Evolutionary conservation across 352 stramenopile species (phyloP), one percentile per base, ranked within the genome.

Genomic region (Pythium aristosporum): DNA sequence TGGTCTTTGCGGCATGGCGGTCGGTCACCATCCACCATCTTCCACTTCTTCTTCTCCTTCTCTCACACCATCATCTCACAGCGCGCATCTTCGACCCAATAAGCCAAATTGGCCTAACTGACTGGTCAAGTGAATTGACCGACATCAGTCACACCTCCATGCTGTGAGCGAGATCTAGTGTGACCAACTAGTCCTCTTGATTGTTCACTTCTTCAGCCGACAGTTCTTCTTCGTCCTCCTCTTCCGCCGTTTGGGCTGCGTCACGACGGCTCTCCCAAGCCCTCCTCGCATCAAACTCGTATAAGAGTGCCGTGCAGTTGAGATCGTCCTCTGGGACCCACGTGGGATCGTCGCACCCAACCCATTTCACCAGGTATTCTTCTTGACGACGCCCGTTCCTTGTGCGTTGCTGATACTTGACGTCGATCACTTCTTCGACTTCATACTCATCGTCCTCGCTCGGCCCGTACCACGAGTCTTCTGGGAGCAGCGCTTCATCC

Each of bases 281-380:
- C 1, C n/a, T 41, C n/a, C 42, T 41, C 9, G 62, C 53, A 18
- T 68, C 62, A 43, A 57, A 68, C 53, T 68, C 62, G 37, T 58
- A 68, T 16, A 63, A 20, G 2, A 68, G 30, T 5, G 54, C 62
- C 3, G 34, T 57, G 18, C 61, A 61, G 30, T 53, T 39, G 0
- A 76, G 30, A 63, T 76, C 65, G 0, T 56, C 50, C 39, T 71
- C 60, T 8, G 20, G 30, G 20, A 67, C 65, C 62, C 68, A 76
- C 1, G 1, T 23, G 1, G n/a, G 41, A 50, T 76, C 57, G 1
- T 76, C 34, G 1, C 49, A 48, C 0, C 44, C 59, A 6, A 53
- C 16, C 65, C 68, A 74, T 18, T 72, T 72, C 0, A 79, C 32
- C 5, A 70, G 53, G 37, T 74, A 79, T 49, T 71, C 67, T 7